phyloP scores from a whole-genome alignment of 352 stramenopile genomes.

The Phytophthora pistaciae region DNA sequence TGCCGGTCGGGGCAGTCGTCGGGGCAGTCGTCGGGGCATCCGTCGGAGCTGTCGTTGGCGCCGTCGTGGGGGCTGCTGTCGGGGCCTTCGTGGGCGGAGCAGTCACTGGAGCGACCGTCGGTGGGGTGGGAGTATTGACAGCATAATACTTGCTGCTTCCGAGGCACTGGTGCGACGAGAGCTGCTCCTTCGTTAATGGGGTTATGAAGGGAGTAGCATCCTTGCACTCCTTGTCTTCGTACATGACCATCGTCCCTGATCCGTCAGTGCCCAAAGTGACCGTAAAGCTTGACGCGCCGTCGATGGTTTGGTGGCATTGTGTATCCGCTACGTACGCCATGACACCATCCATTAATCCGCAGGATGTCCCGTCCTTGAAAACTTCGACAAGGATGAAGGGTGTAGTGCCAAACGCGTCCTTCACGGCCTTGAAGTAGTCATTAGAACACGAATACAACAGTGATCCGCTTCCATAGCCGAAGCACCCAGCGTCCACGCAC shows the following conservation, averaged over 20 bases:
- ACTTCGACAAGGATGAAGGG: not conserved
- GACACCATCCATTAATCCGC: not conserved
- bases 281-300: slow-evolving; percentile 5
- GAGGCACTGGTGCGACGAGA: not conserved
- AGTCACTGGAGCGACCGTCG: too few species aligned
- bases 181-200: not conserved
- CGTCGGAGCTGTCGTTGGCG: too few species aligned
- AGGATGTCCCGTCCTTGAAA: not conserved
- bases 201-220: not conserved
- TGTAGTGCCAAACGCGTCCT: not conserved
- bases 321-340: not conserved
- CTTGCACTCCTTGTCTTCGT: not conserved
- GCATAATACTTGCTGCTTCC: slow-evolving; percentile 3
- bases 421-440: not conserved
- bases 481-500: too few species aligned
- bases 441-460: not conserved
- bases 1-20: too few species aligned
- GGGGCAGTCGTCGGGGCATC: too few species aligned
- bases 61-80: too few species aligned
- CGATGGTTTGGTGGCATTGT: not conserved
- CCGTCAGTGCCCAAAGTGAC: not conserved
- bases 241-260: not conserved
- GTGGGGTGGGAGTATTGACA: not conserved
- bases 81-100: not conserved
- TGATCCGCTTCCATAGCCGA: too few species aligned